Conservation (phyloP, 345 rosid genomes). For the rapeseed (Brassica napus) region Da-Ae NC_063448.1:54932501-54933000, state of each 20-base stretch:
- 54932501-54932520: constrained; percentile 87
- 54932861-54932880: constrained; percentile 92
- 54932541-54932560: constrained; percentile 94
- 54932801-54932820: constrained; percentile 79
- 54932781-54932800: constrained; percentile 15
- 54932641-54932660: constrained; percentile 37
- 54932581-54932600: constrained; percentile 68
- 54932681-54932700: constrained; percentile 86
- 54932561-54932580: constrained; percentile 90
- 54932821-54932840: constrained; percentile 96
- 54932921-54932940: constrained; percentile 1
- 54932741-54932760: constrained; percentile 1
- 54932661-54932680: constrained; percentile 85
- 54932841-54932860: constrained; percentile 94
- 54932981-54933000: constrained; percentile 98
- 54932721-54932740: constrained; percentile 92
- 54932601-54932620: neutral
- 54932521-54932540: constrained; percentile 89
- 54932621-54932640: neutral
- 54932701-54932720: constrained; percentile 93
- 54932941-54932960: neutral
- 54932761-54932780: neutral
- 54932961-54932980: constrained; percentile 86
- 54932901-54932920: neutral
- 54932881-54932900: constrained; percentile 5